Evolutionary conservation across 768 basidiomycete genomes (phyloP), one percentile per base, ranked within the genome.

Genomic region (Termitomyces sp.): DNA sequence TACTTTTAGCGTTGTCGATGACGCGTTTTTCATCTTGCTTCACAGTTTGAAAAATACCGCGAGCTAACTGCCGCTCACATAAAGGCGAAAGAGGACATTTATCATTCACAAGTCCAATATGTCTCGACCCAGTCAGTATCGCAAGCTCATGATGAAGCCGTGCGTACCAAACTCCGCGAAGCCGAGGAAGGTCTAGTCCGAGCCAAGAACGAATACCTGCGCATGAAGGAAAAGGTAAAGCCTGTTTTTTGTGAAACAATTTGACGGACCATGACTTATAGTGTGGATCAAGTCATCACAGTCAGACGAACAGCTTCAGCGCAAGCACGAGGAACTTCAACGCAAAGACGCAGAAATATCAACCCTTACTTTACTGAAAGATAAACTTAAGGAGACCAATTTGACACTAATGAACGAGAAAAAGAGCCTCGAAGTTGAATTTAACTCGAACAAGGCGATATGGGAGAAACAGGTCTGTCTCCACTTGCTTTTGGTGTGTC

Each of bases 151-250:
- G 50, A 50, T n/a, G 54, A 62, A 58, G 39, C 0, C 38, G n/a
- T 52, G 9, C 35, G 20, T 15, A 33, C 49, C n/a, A 61, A 59
- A 64, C 68, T 65, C 66, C 69, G 58, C 44, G 68, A 71, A 35
- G 74, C 69, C 16, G 75, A 74, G 60, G 63, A 56, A 32, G 71
- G 73, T n/a, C 59, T 75, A 8, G 63, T 62, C n/a, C 70, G 67
- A 59, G 75, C 72, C 7, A 70, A 69, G 52, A 66, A 69, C 45
- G 74, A 73, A 53, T 74, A 73, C 57, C 53, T 62, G 24, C 67
- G 61, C 40, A 49, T 76, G 22, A 70, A 72, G 52, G 67, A 71
- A 24, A 70, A 72, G 66, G 74, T 73, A 39, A 12, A 42, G 1
- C 1, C 3, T 20, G 4, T 8, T 13, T n/a, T n/a, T 33, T 18